phyloP scores from a whole-genome alignment of 768 basidiomycete genomes.

The Termitomyces sp. region DNA sequence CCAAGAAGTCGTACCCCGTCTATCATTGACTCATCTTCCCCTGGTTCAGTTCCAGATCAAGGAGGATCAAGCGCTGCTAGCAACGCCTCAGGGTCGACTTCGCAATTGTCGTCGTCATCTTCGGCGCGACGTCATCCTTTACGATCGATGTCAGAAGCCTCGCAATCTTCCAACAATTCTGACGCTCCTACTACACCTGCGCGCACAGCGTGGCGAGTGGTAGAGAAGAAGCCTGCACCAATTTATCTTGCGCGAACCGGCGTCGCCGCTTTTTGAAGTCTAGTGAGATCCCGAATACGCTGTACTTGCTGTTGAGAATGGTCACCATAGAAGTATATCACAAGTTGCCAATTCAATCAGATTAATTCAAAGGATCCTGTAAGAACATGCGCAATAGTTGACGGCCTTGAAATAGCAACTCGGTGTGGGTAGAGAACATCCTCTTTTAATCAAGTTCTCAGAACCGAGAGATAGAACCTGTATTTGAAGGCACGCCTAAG shows the following conservation, averaged over 20 bases:
- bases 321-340: neutral
- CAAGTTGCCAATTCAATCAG: neutral
- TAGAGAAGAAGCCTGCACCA: slow-evolving; percentile 4
- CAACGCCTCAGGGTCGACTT: neutral
- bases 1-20: slow-evolving; percentile 7
- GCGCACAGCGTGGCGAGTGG: slow-evolving; percentile 11
- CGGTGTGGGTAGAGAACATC: no score
- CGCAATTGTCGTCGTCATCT: neutral
- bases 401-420: neutral
- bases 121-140: neutral
- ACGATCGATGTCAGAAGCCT: slow-evolving; percentile 1
- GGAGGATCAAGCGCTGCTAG: neutral
- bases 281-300: neutral
- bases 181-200: slow-evolving; percentile 3
- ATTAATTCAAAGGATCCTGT: neutral
- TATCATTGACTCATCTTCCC: neutral
- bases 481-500: no score
- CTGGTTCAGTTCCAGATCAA: neutral
- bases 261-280: neutral
- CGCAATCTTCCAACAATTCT: neutral
- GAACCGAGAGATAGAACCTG: no score
- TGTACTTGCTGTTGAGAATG: neutral
- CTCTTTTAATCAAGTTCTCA: no score
- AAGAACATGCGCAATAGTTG: neutral
- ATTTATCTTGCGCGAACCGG: neutral